Conservation (phyloP, 176 grass and related monocot genomes). For the Leersia perrieri region DNA sequence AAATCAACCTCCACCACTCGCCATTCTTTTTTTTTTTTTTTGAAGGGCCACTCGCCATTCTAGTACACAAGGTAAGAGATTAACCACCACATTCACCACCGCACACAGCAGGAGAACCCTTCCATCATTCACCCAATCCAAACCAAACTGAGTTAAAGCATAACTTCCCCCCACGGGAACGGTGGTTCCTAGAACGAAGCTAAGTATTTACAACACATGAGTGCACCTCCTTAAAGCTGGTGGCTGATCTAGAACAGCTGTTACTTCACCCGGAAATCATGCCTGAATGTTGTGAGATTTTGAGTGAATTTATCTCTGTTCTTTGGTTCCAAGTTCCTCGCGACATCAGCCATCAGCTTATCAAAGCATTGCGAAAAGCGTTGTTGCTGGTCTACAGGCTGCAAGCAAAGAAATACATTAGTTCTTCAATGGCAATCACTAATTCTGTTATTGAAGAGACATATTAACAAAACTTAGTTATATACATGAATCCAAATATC, state of each 20-base stretch:
- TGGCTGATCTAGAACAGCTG: conserved; percentile 11
- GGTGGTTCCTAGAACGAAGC: conserved; percentile 31
- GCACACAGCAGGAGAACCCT: conserved; percentile 38
- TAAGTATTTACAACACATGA: conserved; percentile 53
- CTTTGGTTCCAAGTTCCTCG: conserved; percentile 90
- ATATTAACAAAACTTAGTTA: neutral
- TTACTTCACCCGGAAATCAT: conserved; percentile 90
- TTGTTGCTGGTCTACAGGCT: conserved; percentile 85
- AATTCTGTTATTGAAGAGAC: neutral
- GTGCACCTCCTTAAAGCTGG: conserved; percentile 30
- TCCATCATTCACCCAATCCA: conserved; percentile 34
- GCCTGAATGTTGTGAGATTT: conserved; percentile 89
- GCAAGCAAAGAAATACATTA: conserved; percentile 34
- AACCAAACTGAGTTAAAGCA: conserved; percentile 17
- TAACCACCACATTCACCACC: conserved; percentile 35
- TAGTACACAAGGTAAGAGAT: conserved; percentile 37
- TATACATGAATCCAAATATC: neutral
- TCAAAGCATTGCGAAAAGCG: conserved; percentile 88
- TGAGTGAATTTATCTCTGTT: conserved; percentile 97
- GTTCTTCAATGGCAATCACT: neutral
- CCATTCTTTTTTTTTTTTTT: too few species aligned
- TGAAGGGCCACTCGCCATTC: conserved; percentile 37
- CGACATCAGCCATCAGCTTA: conserved; percentile 92
- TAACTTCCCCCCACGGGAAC: neutral
- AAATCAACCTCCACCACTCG: conserved; percentile 23